Evolutionary conservation across 805 yeast genomes (phyloP), one percentile per base, ranked within the genome.

Genomic region (Clavispora asparagi): DNA sequence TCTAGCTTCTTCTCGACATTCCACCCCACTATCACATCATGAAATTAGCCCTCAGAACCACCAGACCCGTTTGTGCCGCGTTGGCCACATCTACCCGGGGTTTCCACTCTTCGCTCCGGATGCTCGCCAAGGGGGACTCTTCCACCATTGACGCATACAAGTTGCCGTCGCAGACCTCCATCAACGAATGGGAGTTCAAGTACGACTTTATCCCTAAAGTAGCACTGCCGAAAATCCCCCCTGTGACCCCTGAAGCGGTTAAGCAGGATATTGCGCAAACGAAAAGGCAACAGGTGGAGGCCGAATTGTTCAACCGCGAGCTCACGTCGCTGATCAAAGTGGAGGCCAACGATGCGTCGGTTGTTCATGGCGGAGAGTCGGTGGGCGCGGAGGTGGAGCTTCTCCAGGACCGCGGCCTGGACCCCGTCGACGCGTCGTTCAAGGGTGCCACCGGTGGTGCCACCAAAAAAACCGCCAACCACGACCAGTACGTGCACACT

Each of bases 111-210:
- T 27, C 40, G 23, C 25, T 45, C 39, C 16, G 42, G 11, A 17
- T 42, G n/a, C 41, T 47, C 11, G 79, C 81, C 31, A 81, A 81
- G 57, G 81, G 81, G 42, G 85, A 81, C 54, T 45, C 64, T 5
- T 79, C 85, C 8, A 75, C 79, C 35, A 81, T 81, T 50, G 87
- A 82, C 58, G 76, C 74, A 39, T 79, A 66, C 63, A 76, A 69
- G 53, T 64, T 78, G 37, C 82, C 83, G 13, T 60, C 75, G 39
- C 70, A 68, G 56, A 61, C 75, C 30, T 67, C 74, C 42, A 61
- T 77, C 59, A 61, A 70, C 56, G 70, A 77, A 59, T 69, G 82
- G 80, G 71, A 77, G 64, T 72, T 69, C 63, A 70, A 68, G 52
- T 72, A 72, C 53, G 77, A 72, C 55, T 72, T 68, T 52, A 62